Base-by-base conservation (phyloP, 2,329 filamentous ascomycete species). In the Stemphylium lycopersici region DNA sequence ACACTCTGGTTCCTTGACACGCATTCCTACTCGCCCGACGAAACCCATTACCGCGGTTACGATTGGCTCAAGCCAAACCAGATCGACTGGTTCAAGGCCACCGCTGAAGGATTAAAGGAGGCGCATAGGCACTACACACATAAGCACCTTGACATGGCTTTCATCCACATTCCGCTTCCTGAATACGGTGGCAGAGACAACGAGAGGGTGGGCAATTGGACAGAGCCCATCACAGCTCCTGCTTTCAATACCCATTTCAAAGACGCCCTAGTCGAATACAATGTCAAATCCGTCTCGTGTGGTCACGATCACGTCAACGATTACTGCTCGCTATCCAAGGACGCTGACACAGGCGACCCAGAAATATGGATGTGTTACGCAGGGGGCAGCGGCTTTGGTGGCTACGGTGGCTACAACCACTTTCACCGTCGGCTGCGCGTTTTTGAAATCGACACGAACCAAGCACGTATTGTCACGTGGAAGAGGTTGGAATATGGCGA, bases 281-380 rank as follows among this genome's bases (percentile, higher is more conserved):
- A 90, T 31, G 83, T 99, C 31, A 83, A 92, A 52, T 88, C 95
- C 78, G 90, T 96, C 59, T 93, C 90, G 67, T 96, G 91, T 70
- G 93, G 93, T 72, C 93, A 98, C 73, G 95, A 99, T 70, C 95
- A 99, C 71, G 93, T 90, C 62, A 99, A 99, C 72, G 95, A 99
- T 70, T 98, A 97, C 75, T 99, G 95, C 75, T 87, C 90, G 59
- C 82, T 97, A 1, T 71, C 75, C 29, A 73, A 72, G 43, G 64
- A 71, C 7, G 87, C 83, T 1, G 75, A 79, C 3, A 76, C 67
- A 0, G 65, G 66, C 36, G 66, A 79, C 31, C 75, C 80, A 26
- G 78, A 88, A 26, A 79, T 98, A 2, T 99, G 95, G 95, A 96
- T 99, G 93, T 99, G 95, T 80, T 98, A 98, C 75, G 93, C 88